Conservation (phyloP, 225 moss, liverwort and hornwort species). For the Straminergon stramineum region DNA sequence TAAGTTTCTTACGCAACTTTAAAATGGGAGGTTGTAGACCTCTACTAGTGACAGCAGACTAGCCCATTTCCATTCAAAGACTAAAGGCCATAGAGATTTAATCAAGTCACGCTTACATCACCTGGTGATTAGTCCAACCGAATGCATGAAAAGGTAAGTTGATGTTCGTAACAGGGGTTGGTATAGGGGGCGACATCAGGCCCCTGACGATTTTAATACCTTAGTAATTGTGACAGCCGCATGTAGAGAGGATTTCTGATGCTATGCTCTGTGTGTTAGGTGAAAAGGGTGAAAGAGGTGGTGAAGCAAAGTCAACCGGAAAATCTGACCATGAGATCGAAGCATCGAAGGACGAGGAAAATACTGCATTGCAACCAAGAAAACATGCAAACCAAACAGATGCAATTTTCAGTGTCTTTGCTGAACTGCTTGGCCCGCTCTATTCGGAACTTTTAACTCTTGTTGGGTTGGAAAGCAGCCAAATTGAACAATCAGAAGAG, state of each 20-base stretch:
- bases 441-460: constrained; percentile 35
- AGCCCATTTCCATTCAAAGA: neutral
- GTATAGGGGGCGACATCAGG: neutral
- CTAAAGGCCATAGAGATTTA: neutral
- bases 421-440: constrained; percentile 72
- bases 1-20: neutral
- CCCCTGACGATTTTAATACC: neutral
- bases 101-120: neutral
- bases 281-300: constrained; percentile 19
- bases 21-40: neutral
- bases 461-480: neutral
- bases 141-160: neutral
- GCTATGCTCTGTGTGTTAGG: constrained; percentile 3
- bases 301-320: constrained; percentile 9
- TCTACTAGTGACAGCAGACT: neutral
- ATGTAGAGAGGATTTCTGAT: neutral
- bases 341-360: constrained; percentile 13
- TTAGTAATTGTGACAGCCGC: neutral
- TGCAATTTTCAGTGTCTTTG: constrained; percentile 64
- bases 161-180: neutral
- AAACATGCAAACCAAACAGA: constrained; percentile 54
- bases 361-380: constrained; percentile 8
- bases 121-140: neutral
- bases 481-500: neutral
- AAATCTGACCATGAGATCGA: constrained; percentile 17